phyloP scores from a whole-genome alignment of 371 early-diverging fungal genomes.

The Mucor circinelloides region DNA sequence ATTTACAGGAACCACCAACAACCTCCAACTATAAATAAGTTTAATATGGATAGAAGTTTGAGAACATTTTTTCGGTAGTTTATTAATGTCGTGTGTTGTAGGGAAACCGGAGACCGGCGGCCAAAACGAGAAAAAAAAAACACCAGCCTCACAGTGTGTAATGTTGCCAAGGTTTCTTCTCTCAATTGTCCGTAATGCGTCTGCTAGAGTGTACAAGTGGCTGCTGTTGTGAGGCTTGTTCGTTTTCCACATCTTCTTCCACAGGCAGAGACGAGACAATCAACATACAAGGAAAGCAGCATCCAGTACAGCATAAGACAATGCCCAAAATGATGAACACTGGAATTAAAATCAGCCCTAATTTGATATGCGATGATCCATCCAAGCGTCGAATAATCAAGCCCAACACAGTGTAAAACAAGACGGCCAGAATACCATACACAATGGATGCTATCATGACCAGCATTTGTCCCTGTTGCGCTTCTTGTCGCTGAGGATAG shows the following conservation, averaged over 20 bases:
- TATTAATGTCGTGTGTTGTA: neutral
- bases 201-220: conserved; percentile 16
- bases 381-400: conserved; percentile 69
- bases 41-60: neutral
- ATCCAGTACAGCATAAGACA: conserved; percentile 71
- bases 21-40: neutral
- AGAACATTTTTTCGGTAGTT: conserved; percentile 3
- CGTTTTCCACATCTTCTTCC: conserved; percentile 30
- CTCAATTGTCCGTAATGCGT: conserved; percentile 24
- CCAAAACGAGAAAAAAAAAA: neutral
- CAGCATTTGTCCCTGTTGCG: conserved; percentile 56
- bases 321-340: conserved; percentile 73
- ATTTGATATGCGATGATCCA: conserved; percentile 44
- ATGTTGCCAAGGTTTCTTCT: neutral
- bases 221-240: neutral
- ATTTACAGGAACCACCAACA: neutral
- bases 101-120: neutral
- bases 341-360: conserved; percentile 76
- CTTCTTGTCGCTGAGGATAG: conserved; percentile 48
- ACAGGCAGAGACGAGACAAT: conserved; percentile 34
- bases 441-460: conserved; percentile 51
- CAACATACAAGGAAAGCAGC: conserved; percentile 70
- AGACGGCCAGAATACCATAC: conserved; percentile 52
- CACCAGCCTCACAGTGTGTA: conserved; percentile 1
- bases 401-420: conserved; percentile 75